Base-by-base conservation (phyloP, 192 early-diverging fungal species). In the Backusella mclennaniae region DNA sequence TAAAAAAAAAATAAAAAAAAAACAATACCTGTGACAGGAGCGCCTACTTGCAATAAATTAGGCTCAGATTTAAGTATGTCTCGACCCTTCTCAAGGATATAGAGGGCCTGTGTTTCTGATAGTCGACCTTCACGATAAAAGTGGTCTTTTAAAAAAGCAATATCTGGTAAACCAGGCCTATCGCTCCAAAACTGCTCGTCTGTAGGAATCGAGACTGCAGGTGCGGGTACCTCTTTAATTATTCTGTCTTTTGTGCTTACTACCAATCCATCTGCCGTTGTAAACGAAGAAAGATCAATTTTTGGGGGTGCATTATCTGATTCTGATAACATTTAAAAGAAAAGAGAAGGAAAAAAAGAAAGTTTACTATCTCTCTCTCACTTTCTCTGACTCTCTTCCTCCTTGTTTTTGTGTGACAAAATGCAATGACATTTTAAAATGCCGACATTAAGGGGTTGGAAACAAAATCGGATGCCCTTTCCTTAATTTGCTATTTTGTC, bases 91-190 rank as follows among this genome's bases (percentile, higher is more conserved):
- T 88, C 86, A 67, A 99, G 87, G 80, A 99, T 97, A 63, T 85
- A 90, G 46, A 99, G 86, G 14, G 96, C 96, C 83, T 99, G 96
- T 76, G 93, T 90, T 79, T 97, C 92, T 29, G 93, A 91, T 73
- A 99, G 86, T 23, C 96, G 91, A 7, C 97, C 97, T 80, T 99
- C 97, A 56, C 90, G 90, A 74, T 94, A 92, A 83, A 99, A 99
- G 79, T 97, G 96, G 76, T 92, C 87, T 76, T 96, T 96, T 66
- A 99, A 82, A 79, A 96, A 95, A 7, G 85, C 91, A 49, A 92
- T 85, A 81, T 96, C 92, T 2, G 96, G 96, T 76, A 92, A 91
- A 19, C 80, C 85, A 56, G 86, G 86, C 31, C 79, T 79, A 63
- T 88, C 88, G 21, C 80, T 83, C 76, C 83, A 89, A 66, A 89